Evolutionary conservation across 2,329 filamentous ascomycete species (phyloP).

Genomic region (Clarireedia sp.): DNA sequence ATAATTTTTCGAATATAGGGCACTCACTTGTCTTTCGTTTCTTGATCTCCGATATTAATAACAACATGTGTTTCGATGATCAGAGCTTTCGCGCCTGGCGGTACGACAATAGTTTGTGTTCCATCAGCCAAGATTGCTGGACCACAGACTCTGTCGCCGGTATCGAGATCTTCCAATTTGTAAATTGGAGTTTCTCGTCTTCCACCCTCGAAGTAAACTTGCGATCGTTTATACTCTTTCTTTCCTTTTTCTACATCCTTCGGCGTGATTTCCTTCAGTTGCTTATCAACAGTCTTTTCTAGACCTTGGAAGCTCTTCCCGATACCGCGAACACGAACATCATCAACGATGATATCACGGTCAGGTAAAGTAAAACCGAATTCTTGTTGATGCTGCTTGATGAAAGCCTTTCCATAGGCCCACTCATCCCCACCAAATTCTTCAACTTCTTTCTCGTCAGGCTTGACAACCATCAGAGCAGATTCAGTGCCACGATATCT

Average conservation of each 20-base stretch:
- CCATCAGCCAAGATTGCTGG: constrained; percentile 11
- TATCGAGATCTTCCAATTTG: constrained; percentile 64
- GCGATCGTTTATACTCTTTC: constrained; percentile 57
- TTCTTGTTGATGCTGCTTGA: constrained; percentile 82
- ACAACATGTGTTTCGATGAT: constrained; percentile 82
- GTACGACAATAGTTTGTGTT: constrained; percentile 39
- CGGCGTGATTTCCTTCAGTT: constrained; percentile 62
- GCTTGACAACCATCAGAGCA: constrained; percentile 80
- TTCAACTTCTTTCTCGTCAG: constrained; percentile 52
- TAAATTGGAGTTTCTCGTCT: constrained; percentile 73
- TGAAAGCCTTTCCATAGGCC: constrained; percentile 78
- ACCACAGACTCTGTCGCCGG: constrained; percentile 6
- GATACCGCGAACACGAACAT: constrained; percentile 80
- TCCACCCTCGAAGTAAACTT: constrained; percentile 81
- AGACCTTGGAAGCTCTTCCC: constrained; percentile 77
- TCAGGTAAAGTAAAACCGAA: constrained; percentile 86
- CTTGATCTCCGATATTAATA: constrained; percentile 66
- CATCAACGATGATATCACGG: constrained; percentile 82
- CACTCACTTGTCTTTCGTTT: constrained; percentile 35
- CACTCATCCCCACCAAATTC: constrained; percentile 60
- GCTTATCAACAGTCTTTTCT: constrained; percentile 76
- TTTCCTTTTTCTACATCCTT: constrained; percentile 36
- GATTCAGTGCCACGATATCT: constrained; percentile 86
- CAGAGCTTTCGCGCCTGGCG: constrained; percentile 66
- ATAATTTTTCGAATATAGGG: too few relatives aligned